These are phyloP conservation scores for Mytilinidion resinicola DNA, from an alignment of 495 filamentous ascomycete genomes.

Conservation along the genomic window DNA sequence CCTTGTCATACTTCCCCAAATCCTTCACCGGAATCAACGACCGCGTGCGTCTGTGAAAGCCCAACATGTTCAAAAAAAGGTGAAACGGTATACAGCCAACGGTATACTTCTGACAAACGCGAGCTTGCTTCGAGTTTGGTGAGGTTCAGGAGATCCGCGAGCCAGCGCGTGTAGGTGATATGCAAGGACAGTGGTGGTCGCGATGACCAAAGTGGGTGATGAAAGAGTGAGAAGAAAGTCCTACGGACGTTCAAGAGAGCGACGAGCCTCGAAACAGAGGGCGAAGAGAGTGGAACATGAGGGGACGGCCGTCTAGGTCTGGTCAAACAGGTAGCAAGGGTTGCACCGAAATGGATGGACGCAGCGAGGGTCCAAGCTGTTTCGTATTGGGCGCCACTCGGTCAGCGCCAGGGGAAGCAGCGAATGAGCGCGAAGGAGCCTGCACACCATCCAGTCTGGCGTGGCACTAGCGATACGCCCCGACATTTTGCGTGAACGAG, in stretches of 20 bases:
- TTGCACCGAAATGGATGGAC: background rate
- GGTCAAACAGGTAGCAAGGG: conserved; percentile 2
- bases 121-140: background rate
- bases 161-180: conserved; percentile 14
- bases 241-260: conserved; percentile 24
- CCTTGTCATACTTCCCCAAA: conserved; percentile 29
- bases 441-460: background rate
- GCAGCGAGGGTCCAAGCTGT: too few relatives aligned
- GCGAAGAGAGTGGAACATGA: conserved; percentile 15
- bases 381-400: background rate
- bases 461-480: background rate
- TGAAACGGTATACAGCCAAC: background rate
- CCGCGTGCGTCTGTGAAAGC: conserved; percentile 29
- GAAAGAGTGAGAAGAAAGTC: conserved; percentile 25
- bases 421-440: background rate
- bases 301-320: background rate
- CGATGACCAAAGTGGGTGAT: conserved; percentile 14
- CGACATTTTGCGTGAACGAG: background rate
- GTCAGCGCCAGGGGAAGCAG: background rate
- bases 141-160: conserved; percentile 6
- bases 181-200: conserved; percentile 23
- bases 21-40: conserved; percentile 33
- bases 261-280: conserved; percentile 21
- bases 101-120: background rate
- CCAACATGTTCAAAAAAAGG: conserved; percentile 25